A percentile compares a stretch with the other conserved stretches of the same genome.
Evolutionary conservation across 1,139 yeast genomes (phyloP).

Genomic region (Entelexis sorbosivorans): DNA sequence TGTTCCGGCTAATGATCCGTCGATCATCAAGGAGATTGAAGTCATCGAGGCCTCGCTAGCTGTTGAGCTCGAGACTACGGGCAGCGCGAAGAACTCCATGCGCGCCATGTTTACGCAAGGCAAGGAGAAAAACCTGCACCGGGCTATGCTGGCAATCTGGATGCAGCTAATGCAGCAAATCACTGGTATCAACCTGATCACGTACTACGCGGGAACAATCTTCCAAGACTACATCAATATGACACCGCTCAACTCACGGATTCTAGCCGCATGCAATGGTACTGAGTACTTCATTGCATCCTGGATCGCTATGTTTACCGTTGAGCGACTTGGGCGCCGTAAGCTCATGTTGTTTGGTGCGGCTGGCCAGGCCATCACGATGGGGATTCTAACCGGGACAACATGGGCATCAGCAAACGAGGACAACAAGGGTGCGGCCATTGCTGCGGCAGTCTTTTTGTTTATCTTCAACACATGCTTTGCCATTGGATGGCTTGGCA

Average conservation of each 20-base stretch:
- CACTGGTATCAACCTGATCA: constrained; percentile 61
- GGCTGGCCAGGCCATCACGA: constrained; percentile 48
- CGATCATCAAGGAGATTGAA: constrained; percentile 9
- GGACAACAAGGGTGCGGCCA: constrained; percentile 36
- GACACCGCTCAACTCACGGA: constrained; percentile 21
- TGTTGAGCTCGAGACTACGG: constrained; percentile 4
- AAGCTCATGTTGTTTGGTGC: constrained; percentile 40
- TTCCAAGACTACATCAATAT: constrained; percentile 34
- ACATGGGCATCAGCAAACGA: constrained; percentile 30
- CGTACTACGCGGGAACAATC: constrained; percentile 28
- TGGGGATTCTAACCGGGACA: constrained; percentile 30
- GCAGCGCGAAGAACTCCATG: constrained; percentile 33
- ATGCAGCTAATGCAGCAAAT: constrained; percentile 55
- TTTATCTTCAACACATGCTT: constrained; percentile 54
- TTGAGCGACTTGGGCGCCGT: constrained; percentile 57
- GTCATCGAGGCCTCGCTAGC: constrained; percentile 16
- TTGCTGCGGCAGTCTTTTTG: constrained; percentile 52
- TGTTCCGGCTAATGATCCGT: constrained; percentile 40
- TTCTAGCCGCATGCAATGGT: constrained; percentile 44
- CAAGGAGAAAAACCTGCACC: constrained; percentile 15
- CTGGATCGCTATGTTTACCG: constrained; percentile 36
- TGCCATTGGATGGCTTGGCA: constrained; percentile 52
- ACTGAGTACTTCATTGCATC: constrained; percentile 39
- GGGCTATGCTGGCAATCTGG: constrained; percentile 35
- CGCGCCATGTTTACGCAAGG: constrained; percentile 25